Conservation (phyloP, 768 basidiomycete species). For the Lepiota subincarnata region DNA sequence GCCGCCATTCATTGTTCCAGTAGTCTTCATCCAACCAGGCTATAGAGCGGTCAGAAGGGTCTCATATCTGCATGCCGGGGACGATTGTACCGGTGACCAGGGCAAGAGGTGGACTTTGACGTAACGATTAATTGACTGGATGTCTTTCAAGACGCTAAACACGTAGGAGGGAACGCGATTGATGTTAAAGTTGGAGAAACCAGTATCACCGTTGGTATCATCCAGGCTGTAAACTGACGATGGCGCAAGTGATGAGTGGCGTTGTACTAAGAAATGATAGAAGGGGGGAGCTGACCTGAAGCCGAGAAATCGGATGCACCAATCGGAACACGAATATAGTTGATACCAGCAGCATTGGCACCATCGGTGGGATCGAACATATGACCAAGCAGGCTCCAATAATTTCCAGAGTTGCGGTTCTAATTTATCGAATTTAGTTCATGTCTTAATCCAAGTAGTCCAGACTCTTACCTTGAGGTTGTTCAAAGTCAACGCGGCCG, state of each 20-base stretch:
- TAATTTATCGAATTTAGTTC: slow-evolving; percentile 17
- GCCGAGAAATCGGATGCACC: slow-evolving; percentile 75
- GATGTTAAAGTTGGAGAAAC: slow-evolving; percentile 54
- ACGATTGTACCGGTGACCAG: slow-evolving; percentile 64
- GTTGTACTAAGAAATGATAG: background rate
- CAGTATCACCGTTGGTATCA: slow-evolving; percentile 57
- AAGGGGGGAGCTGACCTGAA: slow-evolving; percentile 30
- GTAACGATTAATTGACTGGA: slow-evolving; percentile 49
- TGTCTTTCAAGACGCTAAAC: slow-evolving; percentile 62
- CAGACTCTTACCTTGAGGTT: slow-evolving; percentile 53
- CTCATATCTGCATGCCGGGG: background rate
- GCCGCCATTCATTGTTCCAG: slow-evolving; percentile 64
- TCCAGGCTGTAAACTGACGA: slow-evolving; percentile 59
- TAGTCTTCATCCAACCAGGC: slow-evolving; percentile 80
- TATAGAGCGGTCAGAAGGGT: slow-evolving; percentile 18
- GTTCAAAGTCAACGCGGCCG: slow-evolving; percentile 56
- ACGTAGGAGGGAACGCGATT: slow-evolving; percentile 56
- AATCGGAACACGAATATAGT: slow-evolving; percentile 64
- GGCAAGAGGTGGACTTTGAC: slow-evolving; percentile 34
- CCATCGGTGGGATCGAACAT: slow-evolving; percentile 63
- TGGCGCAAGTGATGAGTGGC: background rate
- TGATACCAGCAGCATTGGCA: slow-evolving; percentile 59
- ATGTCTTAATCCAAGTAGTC: background rate
- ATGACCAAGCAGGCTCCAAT: slow-evolving; percentile 53
- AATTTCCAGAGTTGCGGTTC: slow-evolving; percentile 49